phyloP scores from a whole-genome alignment of 805 yeast genomes.

The Candida argentea region DNA sequence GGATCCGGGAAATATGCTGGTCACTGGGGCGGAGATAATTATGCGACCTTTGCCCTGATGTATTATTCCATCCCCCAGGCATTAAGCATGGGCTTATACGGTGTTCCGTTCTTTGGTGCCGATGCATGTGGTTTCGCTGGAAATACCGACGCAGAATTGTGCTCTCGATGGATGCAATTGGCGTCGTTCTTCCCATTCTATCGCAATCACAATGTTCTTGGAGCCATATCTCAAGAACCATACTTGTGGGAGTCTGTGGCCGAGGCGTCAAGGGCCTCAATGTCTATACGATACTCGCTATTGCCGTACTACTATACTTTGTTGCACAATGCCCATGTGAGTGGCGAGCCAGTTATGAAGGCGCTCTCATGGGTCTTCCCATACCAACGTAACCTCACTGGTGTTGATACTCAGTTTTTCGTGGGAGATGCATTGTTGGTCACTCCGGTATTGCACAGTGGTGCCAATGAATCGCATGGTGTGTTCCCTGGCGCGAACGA shows the following conservation, averaged over 20 bases:
- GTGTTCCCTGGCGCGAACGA: constrained; percentile 12
- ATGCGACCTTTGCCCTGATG: constrained; percentile 10
- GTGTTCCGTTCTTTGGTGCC: constrained; percentile 18
- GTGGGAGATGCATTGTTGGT: constrained; percentile 17
- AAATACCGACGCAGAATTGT: constrained; percentile 16
- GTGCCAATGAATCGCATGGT: constrained; percentile 11
- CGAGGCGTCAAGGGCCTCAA: constrained; percentile 15
- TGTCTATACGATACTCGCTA: constrained; percentile 26
- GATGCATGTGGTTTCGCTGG: constrained; percentile 17
- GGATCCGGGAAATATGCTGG: constrained; percentile 13
- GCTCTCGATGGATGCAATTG: constrained; percentile 23
- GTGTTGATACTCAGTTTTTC: constrained; percentile 14
- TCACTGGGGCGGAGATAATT: constrained; percentile 19
- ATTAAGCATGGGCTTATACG: constrained; percentile 12
- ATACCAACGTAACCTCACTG: constrained; percentile 8
- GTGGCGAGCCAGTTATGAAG: constrained; percentile 14
- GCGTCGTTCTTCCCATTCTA: constrained; percentile 25
- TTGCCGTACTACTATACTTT: constrained; percentile 18
- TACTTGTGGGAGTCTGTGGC: constrained; percentile 19
- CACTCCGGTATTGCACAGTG: constrained; percentile 16
- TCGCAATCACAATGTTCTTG: constrained; percentile 20
- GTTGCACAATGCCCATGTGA: constrained; percentile 12
- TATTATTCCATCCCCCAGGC: constrained; percentile 18
- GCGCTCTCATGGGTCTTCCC: constrained; percentile 17
- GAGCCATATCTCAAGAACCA: constrained; percentile 19